Evolutionary conservation across 1,284 basidiomycete genomes (phyloP).

Genomic region (Vanrija sp.): DNA sequence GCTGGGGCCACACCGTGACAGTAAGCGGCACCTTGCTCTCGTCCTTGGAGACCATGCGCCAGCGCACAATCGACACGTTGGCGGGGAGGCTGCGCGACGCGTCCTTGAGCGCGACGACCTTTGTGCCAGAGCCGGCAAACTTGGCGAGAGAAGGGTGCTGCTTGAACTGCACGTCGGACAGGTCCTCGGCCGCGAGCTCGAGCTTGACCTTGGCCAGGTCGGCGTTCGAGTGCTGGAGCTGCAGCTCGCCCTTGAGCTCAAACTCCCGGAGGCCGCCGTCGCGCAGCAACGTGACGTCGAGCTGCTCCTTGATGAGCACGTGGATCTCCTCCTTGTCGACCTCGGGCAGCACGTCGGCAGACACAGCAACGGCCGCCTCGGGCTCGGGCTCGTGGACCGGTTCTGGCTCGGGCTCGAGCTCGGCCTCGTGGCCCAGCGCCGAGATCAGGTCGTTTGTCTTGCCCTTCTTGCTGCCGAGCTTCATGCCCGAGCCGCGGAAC

Average conservation of each 20-base stretch:
- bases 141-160: slow-evolving; percentile 94
- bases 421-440: slow-evolving; percentile 74
- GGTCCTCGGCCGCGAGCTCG: slow-evolving; percentile 61
- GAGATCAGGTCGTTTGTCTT: slow-evolving; percentile 81
- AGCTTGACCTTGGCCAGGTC: slow-evolving; percentile 72
- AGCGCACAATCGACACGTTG: slow-evolving; percentile 79
- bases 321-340: slow-evolving; percentile 85
- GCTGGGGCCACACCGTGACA: slow-evolving; percentile 97
- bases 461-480: slow-evolving; percentile 85
- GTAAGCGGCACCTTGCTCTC: slow-evolving; percentile 86
- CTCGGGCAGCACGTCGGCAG: slow-evolving; percentile 63
- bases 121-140: slow-evolving; percentile 60
- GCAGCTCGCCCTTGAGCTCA: slow-evolving; percentile 92
- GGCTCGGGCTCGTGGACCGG: slow-evolving; percentile 54
- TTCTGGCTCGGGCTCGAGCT: slow-evolving; percentile 55
- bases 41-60: slow-evolving; percentile 86
- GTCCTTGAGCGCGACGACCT: slow-evolving; percentile 81
- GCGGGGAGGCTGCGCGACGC: slow-evolving; percentile 78
- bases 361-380: slow-evolving; percentile 50
- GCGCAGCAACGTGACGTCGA: slow-evolving; percentile 74
- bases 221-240: slow-evolving; percentile 77
- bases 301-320: slow-evolving; percentile 74
- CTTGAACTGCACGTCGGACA: slow-evolving; percentile 81
- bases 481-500: slow-evolving; percentile 97
- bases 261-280: slow-evolving; percentile 87